Evolutionary conservation across 257 asterid genomes (phyloP).

Genomic region (Nyctanthes arbortristis): DNA sequence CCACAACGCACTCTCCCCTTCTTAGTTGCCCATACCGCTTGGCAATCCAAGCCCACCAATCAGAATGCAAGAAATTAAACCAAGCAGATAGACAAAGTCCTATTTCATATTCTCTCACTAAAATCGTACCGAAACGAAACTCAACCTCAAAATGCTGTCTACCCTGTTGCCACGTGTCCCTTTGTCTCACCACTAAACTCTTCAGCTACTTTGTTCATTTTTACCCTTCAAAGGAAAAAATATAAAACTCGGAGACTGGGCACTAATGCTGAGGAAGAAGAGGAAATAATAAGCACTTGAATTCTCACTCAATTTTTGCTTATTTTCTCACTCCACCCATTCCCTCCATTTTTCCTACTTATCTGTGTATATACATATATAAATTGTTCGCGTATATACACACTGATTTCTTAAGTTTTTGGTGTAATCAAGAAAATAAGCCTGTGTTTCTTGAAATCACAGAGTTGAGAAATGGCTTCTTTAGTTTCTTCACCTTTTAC

Average conservation of each 20-base stretch:
- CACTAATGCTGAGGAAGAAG: slow-evolving; percentile 9
- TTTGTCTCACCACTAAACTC: slow-evolving; percentile 50
- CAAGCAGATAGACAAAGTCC: slow-evolving; percentile 38
- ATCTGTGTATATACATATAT: slow-evolving; percentile 10
- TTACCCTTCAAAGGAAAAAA: slow-evolving; percentile 23
- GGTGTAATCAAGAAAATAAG: slow-evolving; percentile 33
- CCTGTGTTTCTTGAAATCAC: slow-evolving; percentile 15
- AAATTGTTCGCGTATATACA: neutral
- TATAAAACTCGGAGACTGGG: slow-evolving; percentile 25
- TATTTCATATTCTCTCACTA: slow-evolving; percentile 28
- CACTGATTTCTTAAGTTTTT: neutral
- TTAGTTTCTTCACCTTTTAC: slow-evolving; percentile 84
- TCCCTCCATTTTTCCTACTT: neutral
- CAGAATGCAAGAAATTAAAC: slow-evolving; percentile 50
- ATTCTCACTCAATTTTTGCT: neutral
- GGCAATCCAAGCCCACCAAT: slow-evolving; percentile 84
- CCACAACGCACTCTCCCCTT: slow-evolving; percentile 31
- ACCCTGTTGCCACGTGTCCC: slow-evolving; percentile 68
- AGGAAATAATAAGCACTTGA: neutral
- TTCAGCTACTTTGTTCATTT: slow-evolving; percentile 22
- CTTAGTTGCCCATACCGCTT: slow-evolving; percentile 28
- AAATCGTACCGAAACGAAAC: slow-evolving; percentile 26
- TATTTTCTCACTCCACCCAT: neutral
- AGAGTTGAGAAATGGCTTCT: slow-evolving; percentile 66
- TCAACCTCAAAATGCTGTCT: slow-evolving; percentile 41